Evolutionary conservation across 352 stramenopile species (phyloP), one percentile per base, ranked within the genome.

Genomic region (Phytopythium litorale): DNA sequence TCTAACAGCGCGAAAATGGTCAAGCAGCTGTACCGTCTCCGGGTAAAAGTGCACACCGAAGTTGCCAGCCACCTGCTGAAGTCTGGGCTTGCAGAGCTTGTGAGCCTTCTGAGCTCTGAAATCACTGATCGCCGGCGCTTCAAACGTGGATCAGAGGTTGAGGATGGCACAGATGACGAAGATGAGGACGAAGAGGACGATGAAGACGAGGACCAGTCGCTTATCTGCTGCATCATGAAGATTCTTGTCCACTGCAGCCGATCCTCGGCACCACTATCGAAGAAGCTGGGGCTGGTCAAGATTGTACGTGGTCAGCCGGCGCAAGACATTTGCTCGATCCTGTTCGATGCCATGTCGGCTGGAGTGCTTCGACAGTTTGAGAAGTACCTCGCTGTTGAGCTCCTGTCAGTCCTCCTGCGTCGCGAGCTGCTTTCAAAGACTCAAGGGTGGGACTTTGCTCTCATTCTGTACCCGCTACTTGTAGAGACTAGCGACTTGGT

Each of bases 1-100:
- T 11, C 33, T 16, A 21, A 7, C 25, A 19, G 23, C 2, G 35
- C 23, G 16, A 43, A 58, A 43, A 65, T 77, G n/a, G 60, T 90
- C 0, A 78, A 78, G n/a, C 71, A 78, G 8, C 46, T 84, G 33
- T 82, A 87, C 63, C 78, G 79, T 28, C 69, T 91, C 25, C 81
- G 84, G 3, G 73, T 88, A 21, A 89, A 90, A 70, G 68, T 91
- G 18, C 82, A 94, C 49, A 71, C 75, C 3, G 78, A 92, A 70
- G 79, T 91, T n/a, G 78, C 76, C 0, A 67, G 66, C 4, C 78
- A 88, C 38, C 68, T 92, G 23, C 42, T 89, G 3, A 78, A 72
- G 28, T 76, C 53, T 33, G 85, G 81, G 0, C 55, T 91, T 3
- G 46, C 63, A 16, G 75, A 85, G 56, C 64, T 94, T 0, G 43